phyloP scores from a whole-genome alignment of 2,329 filamentous ascomycete genomes.

The Bipolaris oryzae region DNA sequence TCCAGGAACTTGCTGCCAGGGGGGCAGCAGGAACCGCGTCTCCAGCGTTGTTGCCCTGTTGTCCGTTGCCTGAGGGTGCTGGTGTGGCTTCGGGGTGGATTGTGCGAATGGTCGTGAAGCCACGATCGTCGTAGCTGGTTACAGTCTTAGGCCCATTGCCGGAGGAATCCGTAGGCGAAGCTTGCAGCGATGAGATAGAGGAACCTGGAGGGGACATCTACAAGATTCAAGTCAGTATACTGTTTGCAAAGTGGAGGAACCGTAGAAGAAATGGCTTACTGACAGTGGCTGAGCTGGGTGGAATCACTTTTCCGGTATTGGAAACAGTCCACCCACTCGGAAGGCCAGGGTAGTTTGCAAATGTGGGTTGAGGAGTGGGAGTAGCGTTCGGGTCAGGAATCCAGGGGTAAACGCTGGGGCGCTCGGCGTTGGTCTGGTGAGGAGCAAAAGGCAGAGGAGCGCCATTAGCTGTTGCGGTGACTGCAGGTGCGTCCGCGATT shows the following conservation, averaged over 20 bases:
- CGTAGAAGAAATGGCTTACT: slow-evolving; percentile 58
- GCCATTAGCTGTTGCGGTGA: slow-evolving; percentile 66
- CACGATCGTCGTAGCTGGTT: slow-evolving; percentile 56
- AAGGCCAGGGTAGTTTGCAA: slow-evolving; percentile 62
- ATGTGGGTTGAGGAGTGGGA: slow-evolving; percentile 54
- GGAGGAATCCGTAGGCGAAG: slow-evolving; percentile 39
- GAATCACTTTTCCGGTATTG: slow-evolving; percentile 77
- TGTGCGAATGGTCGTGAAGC: slow-evolving; percentile 57
- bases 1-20: slow-evolving; percentile 5
- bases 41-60: slow-evolving; percentile 23
- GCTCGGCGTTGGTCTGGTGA: slow-evolving; percentile 61
- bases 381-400: slow-evolving; percentile 62
- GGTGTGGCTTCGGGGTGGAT: slow-evolving; percentile 23
- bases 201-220: slow-evolving; percentile 60
- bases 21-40: slow-evolving; percentile 14
- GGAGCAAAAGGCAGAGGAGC: slow-evolving; percentile 71
- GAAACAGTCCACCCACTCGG: slow-evolving; percentile 84
- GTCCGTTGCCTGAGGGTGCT: not conserved
- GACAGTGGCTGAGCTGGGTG: slow-evolving; percentile 70
- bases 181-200: slow-evolving; percentile 59
- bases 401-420: slow-evolving; percentile 63
- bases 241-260: slow-evolving; percentile 1
- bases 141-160: slow-evolving; percentile 39
- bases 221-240: slow-evolving; percentile 23
- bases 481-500: slow-evolving; percentile 63